Evolutionary conservation across 805 yeast species (phyloP).

Genomic region (Saccharomycopsis capsularis): DNA sequence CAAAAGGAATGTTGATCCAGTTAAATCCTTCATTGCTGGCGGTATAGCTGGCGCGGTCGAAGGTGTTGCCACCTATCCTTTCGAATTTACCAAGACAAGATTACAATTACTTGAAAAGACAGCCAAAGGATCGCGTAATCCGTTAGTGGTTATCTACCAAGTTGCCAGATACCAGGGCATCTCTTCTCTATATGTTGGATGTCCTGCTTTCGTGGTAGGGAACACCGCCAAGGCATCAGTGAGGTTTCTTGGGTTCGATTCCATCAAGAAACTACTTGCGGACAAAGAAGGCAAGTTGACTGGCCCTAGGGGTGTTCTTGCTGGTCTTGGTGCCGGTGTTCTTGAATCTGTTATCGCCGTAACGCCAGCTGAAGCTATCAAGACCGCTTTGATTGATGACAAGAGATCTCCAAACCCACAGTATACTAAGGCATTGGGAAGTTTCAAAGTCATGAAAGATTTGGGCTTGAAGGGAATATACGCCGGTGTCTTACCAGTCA

Average conservation of each 20-base stretch:
- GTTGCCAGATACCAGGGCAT: constrained; percentile 76
- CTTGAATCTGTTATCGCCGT: constrained; percentile 89
- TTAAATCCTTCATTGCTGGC: constrained; percentile 86
- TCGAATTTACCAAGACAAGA: constrained; percentile 94
- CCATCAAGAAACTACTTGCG: constrained; percentile 66
- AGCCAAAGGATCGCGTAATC: constrained; percentile 67
- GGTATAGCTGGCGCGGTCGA: constrained; percentile 96
- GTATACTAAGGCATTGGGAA: constrained; percentile 60
- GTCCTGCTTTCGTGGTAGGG: constrained; percentile 94
- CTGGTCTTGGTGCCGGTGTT: constrained; percentile 97
- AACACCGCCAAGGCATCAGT: constrained; percentile 96
- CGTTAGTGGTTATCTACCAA: constrained; percentile 68
- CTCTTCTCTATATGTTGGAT: constrained; percentile 79
- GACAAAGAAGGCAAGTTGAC: constrained; percentile 84
- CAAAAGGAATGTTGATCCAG: constrained; percentile 49
- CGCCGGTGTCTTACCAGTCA: constrained; percentile 86
- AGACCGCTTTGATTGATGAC: constrained; percentile 93
- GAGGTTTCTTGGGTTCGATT: constrained; percentile 86
- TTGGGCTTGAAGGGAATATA: constrained; percentile 80
- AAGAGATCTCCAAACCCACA: constrained; percentile 69
- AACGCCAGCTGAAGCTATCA: constrained; percentile 95
- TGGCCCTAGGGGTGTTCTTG: constrained; percentile 86
- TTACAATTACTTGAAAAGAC: constrained; percentile 71
- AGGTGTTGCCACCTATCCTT: constrained; percentile 88
- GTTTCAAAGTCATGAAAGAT: constrained; percentile 60